phyloP scores from a whole-genome alignment of 495 filamentous ascomycete species.

The Saxophila tyrrhenica region DNA sequence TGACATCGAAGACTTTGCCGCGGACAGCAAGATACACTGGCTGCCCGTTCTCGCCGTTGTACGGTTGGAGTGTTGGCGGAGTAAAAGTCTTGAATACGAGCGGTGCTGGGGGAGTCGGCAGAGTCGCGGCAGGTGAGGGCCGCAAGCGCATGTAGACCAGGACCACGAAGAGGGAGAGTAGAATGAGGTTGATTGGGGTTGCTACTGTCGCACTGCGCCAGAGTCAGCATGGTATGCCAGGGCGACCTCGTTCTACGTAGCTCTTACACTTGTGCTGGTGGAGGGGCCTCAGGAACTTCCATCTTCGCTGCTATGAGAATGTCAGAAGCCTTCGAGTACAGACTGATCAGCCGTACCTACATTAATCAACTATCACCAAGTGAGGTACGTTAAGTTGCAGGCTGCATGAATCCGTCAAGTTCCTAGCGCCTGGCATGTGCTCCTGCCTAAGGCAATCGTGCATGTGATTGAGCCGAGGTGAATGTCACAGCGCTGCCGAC shows the following conservation, averaged over 20 bases:
- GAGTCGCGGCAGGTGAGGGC: constrained; percentile 38
- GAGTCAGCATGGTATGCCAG: not conserved
- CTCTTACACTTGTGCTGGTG: constrained; percentile 15
- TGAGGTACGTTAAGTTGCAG: no score
- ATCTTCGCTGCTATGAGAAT: no score
- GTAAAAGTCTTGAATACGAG: constrained; percentile 87
- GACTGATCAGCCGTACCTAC: no score
- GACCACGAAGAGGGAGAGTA: constrained; percentile 33
- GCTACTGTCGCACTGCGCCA: constrained; percentile 19
- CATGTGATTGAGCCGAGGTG: no score
- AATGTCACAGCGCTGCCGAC: no score
- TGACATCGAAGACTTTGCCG: constrained; percentile 79
- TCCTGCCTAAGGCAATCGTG: no score
- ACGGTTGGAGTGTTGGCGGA: constrained; percentile 72
- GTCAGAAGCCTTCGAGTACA: no score
- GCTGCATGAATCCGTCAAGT: no score
- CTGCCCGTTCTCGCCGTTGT: constrained; percentile 62
- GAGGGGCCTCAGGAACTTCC: constrained; percentile 1
- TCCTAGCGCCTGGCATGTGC: no score
- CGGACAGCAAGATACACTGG: constrained; percentile 80
- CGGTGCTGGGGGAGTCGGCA: constrained; percentile 59
- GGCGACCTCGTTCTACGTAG: not conserved
- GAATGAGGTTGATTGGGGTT: constrained; percentile 29
- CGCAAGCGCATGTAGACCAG: constrained; percentile 42
- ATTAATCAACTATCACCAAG: no score